These are phyloP conservation scores for Lentithecium fluviatile DNA, from an alignment of 495 filamentous ascomycete genomes.

Conservation along the genomic window DNA sequence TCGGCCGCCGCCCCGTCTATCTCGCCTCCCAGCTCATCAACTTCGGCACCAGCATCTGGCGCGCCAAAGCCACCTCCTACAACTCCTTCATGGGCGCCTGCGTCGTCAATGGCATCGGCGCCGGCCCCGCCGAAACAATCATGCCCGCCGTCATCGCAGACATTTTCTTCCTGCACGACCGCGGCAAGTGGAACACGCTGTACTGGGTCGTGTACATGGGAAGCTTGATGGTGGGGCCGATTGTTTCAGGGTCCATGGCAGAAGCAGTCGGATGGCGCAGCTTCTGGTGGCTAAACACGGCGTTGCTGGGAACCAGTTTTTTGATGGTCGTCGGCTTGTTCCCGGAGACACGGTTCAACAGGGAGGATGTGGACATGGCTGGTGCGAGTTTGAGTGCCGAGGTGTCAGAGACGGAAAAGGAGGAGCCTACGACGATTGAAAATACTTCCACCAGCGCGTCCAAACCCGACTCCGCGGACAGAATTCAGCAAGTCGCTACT, in stretches of 20 bases:
- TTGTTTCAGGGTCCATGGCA: constrained; percentile 59
- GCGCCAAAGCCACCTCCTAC: constrained; percentile 57
- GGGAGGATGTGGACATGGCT: constrained; percentile 39
- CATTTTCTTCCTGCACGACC: constrained; percentile 65
- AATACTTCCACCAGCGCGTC: constrained; percentile 14
- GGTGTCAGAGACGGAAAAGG: constrained; percentile 5
- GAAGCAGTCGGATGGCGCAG: constrained; percentile 56
- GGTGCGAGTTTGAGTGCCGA: neutral
- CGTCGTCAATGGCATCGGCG: constrained; percentile 61
- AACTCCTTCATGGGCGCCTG: constrained; percentile 60
- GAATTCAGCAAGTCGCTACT: constrained; percentile 20
- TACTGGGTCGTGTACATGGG: constrained; percentile 59
- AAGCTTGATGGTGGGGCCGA: constrained; percentile 53
- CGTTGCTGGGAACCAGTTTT: constrained; percentile 48
- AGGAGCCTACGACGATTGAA: constrained; percentile 5
- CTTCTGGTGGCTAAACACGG: constrained; percentile 61
- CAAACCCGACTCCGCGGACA: constrained; percentile 1
- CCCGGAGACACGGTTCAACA: constrained; percentile 62
- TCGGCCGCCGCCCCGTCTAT: constrained; percentile 59
- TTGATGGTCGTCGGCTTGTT: constrained; percentile 56
- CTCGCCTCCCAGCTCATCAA: constrained; percentile 57
- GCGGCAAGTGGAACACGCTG: constrained; percentile 63
- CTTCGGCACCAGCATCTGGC: constrained; percentile 59
- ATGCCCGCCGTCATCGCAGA: constrained; percentile 65
- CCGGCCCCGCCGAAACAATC: constrained; percentile 58